Evolutionary conservation across 768 basidiomycete species (phyloP).

Genomic region (Mycena crocata): DNA sequence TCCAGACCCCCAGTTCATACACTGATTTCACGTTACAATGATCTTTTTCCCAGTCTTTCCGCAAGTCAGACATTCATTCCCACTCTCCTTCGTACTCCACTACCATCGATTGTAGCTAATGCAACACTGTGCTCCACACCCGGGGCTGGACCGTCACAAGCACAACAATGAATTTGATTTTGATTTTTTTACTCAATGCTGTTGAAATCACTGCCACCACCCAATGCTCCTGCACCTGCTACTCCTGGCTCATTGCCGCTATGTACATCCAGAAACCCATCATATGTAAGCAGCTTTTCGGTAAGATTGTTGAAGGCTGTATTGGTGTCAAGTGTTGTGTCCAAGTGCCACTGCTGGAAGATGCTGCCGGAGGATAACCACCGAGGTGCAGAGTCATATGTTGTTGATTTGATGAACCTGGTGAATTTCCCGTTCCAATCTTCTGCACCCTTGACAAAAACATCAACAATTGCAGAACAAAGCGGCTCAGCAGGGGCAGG

Average conservation of each 20-base stretch:
- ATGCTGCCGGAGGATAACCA: slow-evolving; percentile 33
- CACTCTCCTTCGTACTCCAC: not conserved
- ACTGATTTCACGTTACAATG: not conserved
- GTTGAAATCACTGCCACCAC: slow-evolving; percentile 33
- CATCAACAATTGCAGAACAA: slow-evolving; percentile 1
- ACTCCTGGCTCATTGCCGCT: slow-evolving; percentile 8
- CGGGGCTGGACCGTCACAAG: not conserved
- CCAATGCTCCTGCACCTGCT: slow-evolving; percentile 13
- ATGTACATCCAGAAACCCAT: slow-evolving; percentile 29
- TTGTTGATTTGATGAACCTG: slow-evolving; percentile 35
- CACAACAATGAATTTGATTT: not conserved
- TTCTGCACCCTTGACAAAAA: slow-evolving; percentile 3
- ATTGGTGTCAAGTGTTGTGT: slow-evolving; percentile 24
- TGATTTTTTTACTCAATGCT: too few species aligned
- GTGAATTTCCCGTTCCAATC: slow-evolving; percentile 36
- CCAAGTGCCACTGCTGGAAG: not conserved
- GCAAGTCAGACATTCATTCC: slow-evolving; percentile 1
- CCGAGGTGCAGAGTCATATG: slow-evolving; percentile 38
- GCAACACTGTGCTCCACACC: not conserved
- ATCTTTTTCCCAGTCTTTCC: not conserved
- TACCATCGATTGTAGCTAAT: not conserved
- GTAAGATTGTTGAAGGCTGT: slow-evolving; percentile 32
- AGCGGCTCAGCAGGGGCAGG: not conserved
- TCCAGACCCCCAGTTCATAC: not conserved
- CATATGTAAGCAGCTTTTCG: slow-evolving; percentile 21